Evolutionary conservation across 1,284 basidiomycete species (phyloP).

Genomic region (Cystobasidium pallidum): DNA sequence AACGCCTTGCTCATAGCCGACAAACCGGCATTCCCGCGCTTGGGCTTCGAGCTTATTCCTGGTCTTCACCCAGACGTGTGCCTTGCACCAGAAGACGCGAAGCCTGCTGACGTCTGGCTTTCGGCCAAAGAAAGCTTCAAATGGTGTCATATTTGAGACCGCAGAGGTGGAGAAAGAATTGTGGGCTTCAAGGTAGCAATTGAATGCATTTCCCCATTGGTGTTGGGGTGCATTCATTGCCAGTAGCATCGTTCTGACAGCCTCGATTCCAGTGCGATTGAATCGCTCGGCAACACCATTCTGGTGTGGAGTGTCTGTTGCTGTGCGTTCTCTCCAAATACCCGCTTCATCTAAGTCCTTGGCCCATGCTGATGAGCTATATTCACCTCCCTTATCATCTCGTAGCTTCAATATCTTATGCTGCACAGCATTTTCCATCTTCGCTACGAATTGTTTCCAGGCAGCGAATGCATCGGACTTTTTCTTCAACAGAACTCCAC

Average conservation of each 20-base stretch:
- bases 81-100: not conserved
- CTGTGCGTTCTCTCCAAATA: conserved; percentile 3
- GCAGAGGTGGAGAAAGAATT: not conserved
- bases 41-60: not conserved
- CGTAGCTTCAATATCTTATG: not conserved
- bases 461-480: not conserved
- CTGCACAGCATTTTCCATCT: not conserved
- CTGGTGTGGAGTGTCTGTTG: not conserved
- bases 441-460: not conserved
- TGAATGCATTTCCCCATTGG: not conserved
- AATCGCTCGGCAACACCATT: not conserved
- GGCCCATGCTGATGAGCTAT: not conserved
- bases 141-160: not conserved
- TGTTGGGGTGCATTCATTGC: not conserved
- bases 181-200: conserved; percentile 4
- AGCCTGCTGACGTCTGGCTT: not conserved
- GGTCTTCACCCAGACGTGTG: not conserved
- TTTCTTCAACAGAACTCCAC: not conserved
- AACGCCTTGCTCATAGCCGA: conserved; percentile 3
- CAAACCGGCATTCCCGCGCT: not conserved
- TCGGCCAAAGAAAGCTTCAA: not conserved
- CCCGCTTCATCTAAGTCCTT: not conserved
- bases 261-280: not conserved
- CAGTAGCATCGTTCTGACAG: not conserved
- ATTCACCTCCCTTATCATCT: conserved; percentile 5